Evolutionary conservation across 1,284 basidiomycete genomes (phyloP).

Genomic region (Ceratobasidium theobromae): DNA sequence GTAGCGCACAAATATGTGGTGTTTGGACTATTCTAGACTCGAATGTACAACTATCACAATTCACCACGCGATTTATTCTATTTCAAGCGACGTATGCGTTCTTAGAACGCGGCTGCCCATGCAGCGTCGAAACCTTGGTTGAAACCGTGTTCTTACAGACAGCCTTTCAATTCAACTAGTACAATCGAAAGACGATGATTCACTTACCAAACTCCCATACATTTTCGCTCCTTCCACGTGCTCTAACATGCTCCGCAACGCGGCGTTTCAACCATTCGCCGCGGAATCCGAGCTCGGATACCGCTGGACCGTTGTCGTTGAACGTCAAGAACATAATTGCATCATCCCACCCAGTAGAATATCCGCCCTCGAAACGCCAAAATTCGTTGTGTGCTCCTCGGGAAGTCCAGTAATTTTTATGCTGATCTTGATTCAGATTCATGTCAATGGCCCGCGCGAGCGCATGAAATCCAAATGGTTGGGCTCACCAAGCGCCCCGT

Average conservation of each 20-base stretch:
- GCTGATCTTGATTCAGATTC: slow-evolving; percentile 47
- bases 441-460: background rate
- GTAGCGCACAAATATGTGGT: background rate
- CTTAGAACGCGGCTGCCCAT: slow-evolving; percentile 26
- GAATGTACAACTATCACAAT: background rate
- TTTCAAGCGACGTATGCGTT: background rate
- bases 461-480: background rate
- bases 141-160: slow-evolving; percentile 53
- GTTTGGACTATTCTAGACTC: background rate
- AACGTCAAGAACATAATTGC: slow-evolving; percentile 56
- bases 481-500: slow-evolving; percentile 49
- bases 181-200: slow-evolving; percentile 35
- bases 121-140: slow-evolving; percentile 51
- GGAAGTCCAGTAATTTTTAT: slow-evolving; percentile 60
- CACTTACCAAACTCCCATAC: slow-evolving; percentile 64
- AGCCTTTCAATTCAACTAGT: slow-evolving; percentile 26
- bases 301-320: slow-evolving; percentile 38
- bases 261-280: slow-evolving; percentile 59
- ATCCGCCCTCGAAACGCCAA: slow-evolving; percentile 67
- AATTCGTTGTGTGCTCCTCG: slow-evolving; percentile 57
- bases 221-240: slow-evolving; percentile 47
- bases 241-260: slow-evolving; percentile 49
- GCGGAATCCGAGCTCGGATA: slow-evolving; percentile 63
- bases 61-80: background rate
- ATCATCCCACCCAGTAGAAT: slow-evolving; percentile 70